Evolutionary conservation across 176 grass and related monocot genomes (phyloP), one percentile per base, ranked within the genome.

Genomic region (Paspalum vaginatum): DNA sequence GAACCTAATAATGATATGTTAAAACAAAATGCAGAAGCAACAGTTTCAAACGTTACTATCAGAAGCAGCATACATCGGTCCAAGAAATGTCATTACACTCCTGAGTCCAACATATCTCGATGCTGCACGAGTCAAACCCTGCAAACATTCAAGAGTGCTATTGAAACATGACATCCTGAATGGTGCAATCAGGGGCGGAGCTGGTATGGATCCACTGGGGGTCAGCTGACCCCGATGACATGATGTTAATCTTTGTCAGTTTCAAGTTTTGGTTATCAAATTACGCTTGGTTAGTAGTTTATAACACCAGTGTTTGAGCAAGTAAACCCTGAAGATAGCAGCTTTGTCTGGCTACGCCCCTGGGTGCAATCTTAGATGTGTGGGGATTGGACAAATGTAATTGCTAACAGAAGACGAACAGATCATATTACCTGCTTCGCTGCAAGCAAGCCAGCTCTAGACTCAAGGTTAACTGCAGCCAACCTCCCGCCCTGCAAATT

Each of bases 11-110:
- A 17, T 13, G 5, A 8, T 54, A 52, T 61, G 26, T 21, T 39
- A 4, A 22, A 26, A 26, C 12, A 11, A 70, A 72, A 72, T 17
- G 10, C 27, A 61, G 2, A 60, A 70, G n/a, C 16, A 63, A 72
- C 21, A 45, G 6, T 8, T 41, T 78, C 11, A 84, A 66, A 75
- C 15, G 48, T 71, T 64, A 64, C 63, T 81, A 65, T 61, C 82
- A 74, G 37, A 54, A 87, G 80, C 45, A 80, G 51, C 80, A 79
- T 95, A 95, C 96, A 95, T 62, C 64, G 92, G 92, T 84, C 96
- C 96, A 84, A 98, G 74, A 72, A 98, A 74, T 69, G 85, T 89
- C 92, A 98, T 89, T 53, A 94, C 16, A 83, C 88, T 98, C 83
- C 86, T 87, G 68, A 98, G 88, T 55, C 90, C 90, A 51, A 82